Evolutionary conservation across 768 basidiomycete species (phyloP), one percentile per base, ranked within the genome.

Genomic region (Pholiota molesta): DNA sequence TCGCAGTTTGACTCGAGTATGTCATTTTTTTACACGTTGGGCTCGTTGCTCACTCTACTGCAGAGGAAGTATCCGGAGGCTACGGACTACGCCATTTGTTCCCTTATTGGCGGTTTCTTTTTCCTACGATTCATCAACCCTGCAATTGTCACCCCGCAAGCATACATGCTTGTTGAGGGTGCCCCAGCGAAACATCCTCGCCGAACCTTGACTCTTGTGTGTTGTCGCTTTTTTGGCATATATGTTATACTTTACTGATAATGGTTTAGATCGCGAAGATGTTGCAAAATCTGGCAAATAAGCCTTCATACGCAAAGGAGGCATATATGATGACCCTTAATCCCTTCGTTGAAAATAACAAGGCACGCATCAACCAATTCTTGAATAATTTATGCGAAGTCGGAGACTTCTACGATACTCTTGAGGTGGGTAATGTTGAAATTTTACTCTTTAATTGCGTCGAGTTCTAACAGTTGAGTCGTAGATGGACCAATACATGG

Each of bases 401-500:
- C 55, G 96, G 96, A 56, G 97, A 99, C 77, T 99, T 99, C 74
- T 99, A 99, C 75, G 97, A 99, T 67, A 95, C 96, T 11, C 83
- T 99, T 42, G 97, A 99, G 90, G 95, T 94, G 63, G 51, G 83
- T 73, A 51, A 40, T 52, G 29, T 19, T 31, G 35, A 40, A 29
- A 29, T 21, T 33, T 55, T 33, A 23, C 57, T 35, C n/a, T 14
- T 28, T 14, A 19, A 19, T 33, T 29, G 7, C 33, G 57, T 59
- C 33, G 55, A n/a, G 29, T 44, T 3, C 29, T 63, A 11, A 68
- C 23, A 33, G 10, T 58, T 29, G 9, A 10, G 5, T 61, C 28
- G 3, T 67, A 97, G 97, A 97, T 99, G 90, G 97, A 99, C 77
- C 97, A 99, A 81, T 99, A 99, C 75, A 98, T 99, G 95, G 97